phyloP scores from a whole-genome alignment of 441 rosid genomes.

The Erodium chrysanthum region DNA sequence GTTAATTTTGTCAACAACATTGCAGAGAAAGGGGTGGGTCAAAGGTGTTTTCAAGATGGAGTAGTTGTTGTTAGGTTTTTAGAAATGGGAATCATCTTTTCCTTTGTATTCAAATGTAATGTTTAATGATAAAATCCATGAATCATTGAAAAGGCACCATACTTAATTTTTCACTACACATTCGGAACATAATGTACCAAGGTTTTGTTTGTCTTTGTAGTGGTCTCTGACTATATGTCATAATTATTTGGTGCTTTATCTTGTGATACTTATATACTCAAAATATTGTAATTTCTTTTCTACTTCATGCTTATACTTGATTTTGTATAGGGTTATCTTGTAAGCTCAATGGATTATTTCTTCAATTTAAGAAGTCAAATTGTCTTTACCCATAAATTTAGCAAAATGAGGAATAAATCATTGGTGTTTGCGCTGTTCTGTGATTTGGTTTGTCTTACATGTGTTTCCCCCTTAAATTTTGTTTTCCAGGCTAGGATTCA shows the following conservation, averaged over 20 bases:
- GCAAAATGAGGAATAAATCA: background rate
- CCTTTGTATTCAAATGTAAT: background rate
- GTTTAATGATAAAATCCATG: background rate
- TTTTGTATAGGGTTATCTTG: background rate
- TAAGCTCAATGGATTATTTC: background rate
- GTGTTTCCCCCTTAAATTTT: background rate
- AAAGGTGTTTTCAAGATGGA: conserved; percentile 1
- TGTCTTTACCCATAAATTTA: background rate
- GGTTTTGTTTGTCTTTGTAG: background rate
- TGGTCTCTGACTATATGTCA: background rate
- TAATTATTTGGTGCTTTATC: background rate
- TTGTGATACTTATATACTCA: background rate
- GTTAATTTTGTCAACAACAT: background rate
- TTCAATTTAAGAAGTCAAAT: too few species aligned
- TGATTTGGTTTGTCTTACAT: background rate
- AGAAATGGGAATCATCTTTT: background rate
- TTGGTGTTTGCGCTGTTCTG: background rate
- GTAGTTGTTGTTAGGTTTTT: conserved; percentile 3
- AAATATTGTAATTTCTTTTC: background rate
- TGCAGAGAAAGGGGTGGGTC: background rate
- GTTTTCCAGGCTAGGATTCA: conserved; percentile 29
- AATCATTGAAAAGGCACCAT: background rate
- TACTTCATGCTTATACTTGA: background rate
- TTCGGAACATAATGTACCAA: background rate
- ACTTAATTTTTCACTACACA: too few species aligned